Evolutionary conservation across 768 basidiomycete species (phyloP), one percentile per base, ranked within the genome.

Genomic region (Lactarius quietus): DNA sequence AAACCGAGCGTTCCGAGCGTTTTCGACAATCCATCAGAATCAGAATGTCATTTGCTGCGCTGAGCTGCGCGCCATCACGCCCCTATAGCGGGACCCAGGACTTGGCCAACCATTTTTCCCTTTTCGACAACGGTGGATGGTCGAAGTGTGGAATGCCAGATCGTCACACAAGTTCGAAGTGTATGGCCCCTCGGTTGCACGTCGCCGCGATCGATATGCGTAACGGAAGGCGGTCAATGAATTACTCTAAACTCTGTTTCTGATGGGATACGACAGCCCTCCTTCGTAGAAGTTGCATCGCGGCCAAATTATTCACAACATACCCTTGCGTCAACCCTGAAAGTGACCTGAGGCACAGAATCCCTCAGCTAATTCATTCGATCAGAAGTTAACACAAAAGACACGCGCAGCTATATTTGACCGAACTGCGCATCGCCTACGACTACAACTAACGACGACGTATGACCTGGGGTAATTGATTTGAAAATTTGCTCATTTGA

Each of bases 381-480:
- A 3, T 33, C 8, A 33, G 33, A 3, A 33, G 33, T 33, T 33
- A 33, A 4, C 33, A 8, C 33, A 39, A 35, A 26, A 6, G 23
- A 29, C 41, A 36, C 51, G 57, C 51, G 31, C 35, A 58, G 33
- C 56, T 57, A 48, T 66, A 62, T 23, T 66, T 62, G 65, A 58
- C 61, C 58, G 52, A 57, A 59, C 65, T 62, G 57, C 61, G 35
- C 65, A 29, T 62, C 57, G 57, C 65, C 29, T 29, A 55, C 28
- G 61, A 53, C 12, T 43, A 43, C 17, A 60, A 26, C 59, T 10
- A 52, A 61, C 56, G 38, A 61, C 60, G 17, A 66, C 61, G 61
- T 52, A 54, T 65, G 67, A 33, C 59, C 64, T 68, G 67, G 67
- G 60, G 60, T 68, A 68, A 61, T 68, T 68, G 33, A 68, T 68